Percentiles rank a stretch among this genome's conserved stretches.
phyloP scores from a whole-genome alignment of 768 basidiomycete species.

The Lactarius evosmus region DNA sequence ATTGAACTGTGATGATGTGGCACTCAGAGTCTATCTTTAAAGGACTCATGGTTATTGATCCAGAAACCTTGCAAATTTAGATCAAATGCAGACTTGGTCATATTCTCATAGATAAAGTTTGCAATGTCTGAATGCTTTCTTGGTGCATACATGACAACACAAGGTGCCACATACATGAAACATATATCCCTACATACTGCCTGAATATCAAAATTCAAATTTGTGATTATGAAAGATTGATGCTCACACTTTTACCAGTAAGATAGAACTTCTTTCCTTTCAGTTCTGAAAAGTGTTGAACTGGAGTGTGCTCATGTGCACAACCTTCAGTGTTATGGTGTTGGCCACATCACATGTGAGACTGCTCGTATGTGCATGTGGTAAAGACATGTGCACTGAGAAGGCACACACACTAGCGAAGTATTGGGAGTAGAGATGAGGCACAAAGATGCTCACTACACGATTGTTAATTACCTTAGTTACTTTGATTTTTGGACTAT shows the following conservation, averaged over 20 bases:
- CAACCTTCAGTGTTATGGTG: too few relatives aligned
- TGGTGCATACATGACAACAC: not conserved
- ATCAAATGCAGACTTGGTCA: conserved; percentile 41
- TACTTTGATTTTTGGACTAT: too few relatives aligned
- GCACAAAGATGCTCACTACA: too few relatives aligned
- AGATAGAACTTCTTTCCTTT: conserved; percentile 71
- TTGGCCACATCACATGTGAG: too few relatives aligned
- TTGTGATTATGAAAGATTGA: not conserved
- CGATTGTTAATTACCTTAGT: too few relatives aligned
- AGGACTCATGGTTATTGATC: conserved; percentile 62
- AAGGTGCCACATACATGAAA: conserved; percentile 49
- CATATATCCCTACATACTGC: conserved; percentile 73
- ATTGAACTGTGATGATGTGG: not conserved
- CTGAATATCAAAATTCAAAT: not conserved
- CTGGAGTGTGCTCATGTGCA: too few relatives aligned
- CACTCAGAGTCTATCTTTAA: not conserved
- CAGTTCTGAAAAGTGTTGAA: conserved; percentile 61
- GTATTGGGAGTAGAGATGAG: too few relatives aligned
- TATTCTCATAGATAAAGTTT: conserved; percentile 65
- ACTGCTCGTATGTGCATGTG: too few relatives aligned
- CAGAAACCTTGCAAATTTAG: conserved; percentile 68
- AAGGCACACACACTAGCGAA: too few relatives aligned
- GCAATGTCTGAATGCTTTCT: conserved; percentile 54
- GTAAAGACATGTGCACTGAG: too few relatives aligned
- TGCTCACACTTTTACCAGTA: conserved; percentile 70